Base-by-base conservation (phyloP, 768 basidiomycete genomes). In the Agaricus subrufescens region DNA sequence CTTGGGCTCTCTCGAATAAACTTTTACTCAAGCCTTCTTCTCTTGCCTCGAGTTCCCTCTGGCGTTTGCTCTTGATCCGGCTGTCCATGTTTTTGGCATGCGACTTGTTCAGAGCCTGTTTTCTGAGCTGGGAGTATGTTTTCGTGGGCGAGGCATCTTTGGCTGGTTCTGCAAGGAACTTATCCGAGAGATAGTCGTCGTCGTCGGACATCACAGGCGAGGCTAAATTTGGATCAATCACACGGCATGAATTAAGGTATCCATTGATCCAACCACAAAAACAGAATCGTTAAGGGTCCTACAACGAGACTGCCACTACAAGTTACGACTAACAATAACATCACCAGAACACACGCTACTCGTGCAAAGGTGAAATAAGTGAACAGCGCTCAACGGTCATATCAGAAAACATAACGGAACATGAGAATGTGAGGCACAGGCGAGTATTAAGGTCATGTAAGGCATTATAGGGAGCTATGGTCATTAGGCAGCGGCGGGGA, bases 111-210 rank as follows among this genome's bases (percentile, higher is more conserved):
- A 80, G 64, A 1, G 83, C 84, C 56, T 89, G 82, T 66, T 85
- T 86, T 11, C 91, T 85, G 46, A 82, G 74, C 62, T 90, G 81
- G 14, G 76, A 72, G 63, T 94, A 94, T 0, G 89, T 89, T 60
- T 80, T 82, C 8, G 83, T 73, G 50, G 72, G 65, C 2, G 69
- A 54, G 1, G 73, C 62, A 5, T 76, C 62, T 7, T 75, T 31
- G 19, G 65, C 56, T n/a, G 73, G 49, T 0, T 76, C 75, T 46
- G 75, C 61, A 3, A 94, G 77, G 69, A 93, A 94, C 65, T 91
- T 93, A 75, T 92, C 89, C 31, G 91, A 92, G 50, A 94, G 80
- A 66, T 94, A 94, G 73, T 94, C 89, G 62, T 89, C 90, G 63
- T 93, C 91, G 57, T 83, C 85, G 57, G 85, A 83, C 87, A 89